These are phyloP conservation scores for Rhododendron kiyosumense DNA, from an alignment of 148 eudicot species.

Conservation along the genomic window DNA sequence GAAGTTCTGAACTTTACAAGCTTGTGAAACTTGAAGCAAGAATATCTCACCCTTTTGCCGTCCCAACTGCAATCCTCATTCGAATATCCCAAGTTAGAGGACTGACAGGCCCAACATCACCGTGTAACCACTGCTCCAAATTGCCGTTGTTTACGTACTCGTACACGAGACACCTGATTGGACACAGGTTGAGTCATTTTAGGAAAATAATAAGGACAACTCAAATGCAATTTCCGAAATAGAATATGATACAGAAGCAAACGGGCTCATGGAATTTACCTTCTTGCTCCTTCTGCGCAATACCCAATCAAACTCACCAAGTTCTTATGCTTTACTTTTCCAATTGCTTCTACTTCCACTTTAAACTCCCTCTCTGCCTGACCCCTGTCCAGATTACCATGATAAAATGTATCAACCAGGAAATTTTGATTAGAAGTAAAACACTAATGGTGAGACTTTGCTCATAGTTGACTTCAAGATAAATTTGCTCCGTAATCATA, in stretches of 20 bases:
- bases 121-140: constrained; percentile 97
- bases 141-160: constrained; percentile 89
- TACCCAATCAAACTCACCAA: constrained; percentile 83
- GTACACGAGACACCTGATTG: constrained; percentile 78
- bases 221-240: background rate
- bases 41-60: constrained; percentile 80
- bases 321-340: constrained; percentile 92
- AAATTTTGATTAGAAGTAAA: background rate
- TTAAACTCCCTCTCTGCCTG: constrained; percentile 96
- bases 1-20: background rate
- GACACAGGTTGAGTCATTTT: constrained; percentile 1
- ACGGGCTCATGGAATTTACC: constrained; percentile 33
- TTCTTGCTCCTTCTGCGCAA: constrained; percentile 82
- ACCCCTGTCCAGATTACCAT: constrained; percentile 47
- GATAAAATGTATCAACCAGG: background rate
- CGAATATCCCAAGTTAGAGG: constrained; percentile 88
- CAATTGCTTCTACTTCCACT: constrained; percentile 99
- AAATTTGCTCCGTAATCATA: background rate
- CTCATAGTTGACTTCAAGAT: background rate
- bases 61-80: constrained; percentile 81
- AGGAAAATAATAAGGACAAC: background rate
- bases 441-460: background rate
- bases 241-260: background rate
- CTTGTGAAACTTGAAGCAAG: constrained; percentile 1
- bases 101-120: constrained; percentile 75